phyloP scores from a whole-genome alignment of 2,329 filamentous ascomycete species.

The Stemphylium vesicarium region DNA sequence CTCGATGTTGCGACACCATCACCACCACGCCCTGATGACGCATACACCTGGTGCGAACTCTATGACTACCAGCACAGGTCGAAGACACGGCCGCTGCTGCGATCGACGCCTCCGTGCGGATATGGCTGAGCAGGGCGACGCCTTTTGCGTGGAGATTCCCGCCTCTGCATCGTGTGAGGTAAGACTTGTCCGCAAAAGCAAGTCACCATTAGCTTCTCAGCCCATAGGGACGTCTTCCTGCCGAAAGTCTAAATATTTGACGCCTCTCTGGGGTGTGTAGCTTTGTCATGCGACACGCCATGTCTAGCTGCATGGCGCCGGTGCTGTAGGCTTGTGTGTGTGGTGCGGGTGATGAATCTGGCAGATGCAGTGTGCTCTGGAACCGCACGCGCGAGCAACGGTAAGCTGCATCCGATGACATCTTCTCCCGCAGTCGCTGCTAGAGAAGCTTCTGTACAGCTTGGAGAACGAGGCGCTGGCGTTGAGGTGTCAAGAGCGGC shows the following conservation, averaged over 20 bases:
- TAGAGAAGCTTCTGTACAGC: constrained; percentile 12
- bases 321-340: constrained; percentile 22
- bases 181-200: constrained; percentile 11
- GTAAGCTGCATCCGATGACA: constrained; percentile 29
- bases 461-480: constrained; percentile 1
- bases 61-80: constrained; percentile 13
- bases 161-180: constrained; percentile 12
- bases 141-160: constrained; percentile 21
- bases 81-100: constrained; percentile 26
- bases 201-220: constrained; percentile 19
- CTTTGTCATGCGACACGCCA: constrained; percentile 23
- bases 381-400: constrained; percentile 15
- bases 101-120: constrained; percentile 43
- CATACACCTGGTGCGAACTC: constrained; percentile 15
- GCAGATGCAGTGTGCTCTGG: constrained; percentile 31
- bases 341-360: constrained; percentile 31
- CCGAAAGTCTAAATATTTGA: constrained; percentile 24
- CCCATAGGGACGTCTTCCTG: constrained; percentile 18
- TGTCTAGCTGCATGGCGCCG: constrained; percentile 25
- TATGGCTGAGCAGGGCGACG: constrained; percentile 39
- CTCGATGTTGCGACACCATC: constrained; percentile 19
- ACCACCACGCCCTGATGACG: constrained; percentile 12
- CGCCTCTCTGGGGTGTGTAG: constrained; percentile 23
- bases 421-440: constrained; percentile 12
- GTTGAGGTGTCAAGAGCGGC: too few species aligned